A percentile compares a stretch with the other conserved stretches of the same genome.
Conservation (phyloP, 2,329 filamentous ascomycete species). For the Fusarium sp. region DNA sequence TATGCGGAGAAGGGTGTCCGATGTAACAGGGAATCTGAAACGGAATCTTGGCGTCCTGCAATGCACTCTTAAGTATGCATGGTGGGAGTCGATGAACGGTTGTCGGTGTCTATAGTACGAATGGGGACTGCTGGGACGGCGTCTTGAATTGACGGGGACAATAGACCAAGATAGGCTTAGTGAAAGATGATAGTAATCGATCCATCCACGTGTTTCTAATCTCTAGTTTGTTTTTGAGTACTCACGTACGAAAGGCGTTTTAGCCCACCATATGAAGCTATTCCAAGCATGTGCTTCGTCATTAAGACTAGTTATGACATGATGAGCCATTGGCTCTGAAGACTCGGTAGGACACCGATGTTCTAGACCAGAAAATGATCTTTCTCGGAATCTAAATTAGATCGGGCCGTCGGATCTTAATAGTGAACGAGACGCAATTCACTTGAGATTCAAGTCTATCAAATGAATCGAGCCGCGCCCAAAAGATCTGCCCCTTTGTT, state of each 20-base stretch:
- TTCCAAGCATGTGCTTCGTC: background rate
- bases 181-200: too few species aligned
- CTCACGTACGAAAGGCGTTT: background rate
- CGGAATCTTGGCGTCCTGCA: background rate
- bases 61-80: constrained; percentile 1
- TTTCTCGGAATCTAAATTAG: background rate
- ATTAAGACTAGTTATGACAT: background rate
- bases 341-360: background rate
- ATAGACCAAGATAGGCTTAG: background rate
- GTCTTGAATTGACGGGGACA: background rate
- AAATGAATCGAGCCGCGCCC: too few species aligned
- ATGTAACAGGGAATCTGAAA: background rate
- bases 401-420: background rate
- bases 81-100: background rate
- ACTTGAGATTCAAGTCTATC: too few species aligned
- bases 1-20: too few species aligned
- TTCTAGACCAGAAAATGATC: background rate
- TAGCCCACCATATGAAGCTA: background rate
- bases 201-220: background rate
- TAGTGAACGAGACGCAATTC: background rate
- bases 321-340: background rate
- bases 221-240: background rate
- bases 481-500: too few species aligned
- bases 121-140: background rate
- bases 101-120: background rate